These are phyloP conservation scores for Auricularia sp. DNA, from an alignment of 768 basidiomycete genomes.

Conservation along the genomic window DNA sequence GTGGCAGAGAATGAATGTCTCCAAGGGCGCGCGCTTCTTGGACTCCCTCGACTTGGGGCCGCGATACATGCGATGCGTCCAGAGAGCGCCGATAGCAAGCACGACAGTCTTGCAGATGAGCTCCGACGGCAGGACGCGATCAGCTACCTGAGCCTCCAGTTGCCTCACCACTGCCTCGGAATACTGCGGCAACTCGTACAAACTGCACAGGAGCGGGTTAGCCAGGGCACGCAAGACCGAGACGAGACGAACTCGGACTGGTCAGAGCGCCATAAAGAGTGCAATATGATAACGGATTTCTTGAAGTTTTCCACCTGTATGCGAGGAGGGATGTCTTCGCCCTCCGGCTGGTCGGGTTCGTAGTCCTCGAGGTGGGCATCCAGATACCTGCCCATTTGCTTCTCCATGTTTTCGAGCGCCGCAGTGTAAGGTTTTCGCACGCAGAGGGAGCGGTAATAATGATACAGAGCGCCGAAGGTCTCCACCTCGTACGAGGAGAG, in stretches of 20 bases:
- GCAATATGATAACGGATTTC: conserved; percentile 63
- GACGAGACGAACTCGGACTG: conserved; percentile 44
- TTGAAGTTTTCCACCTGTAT: conserved; percentile 56
- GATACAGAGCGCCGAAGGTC: conserved; percentile 65
- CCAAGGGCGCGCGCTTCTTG: conserved; percentile 33
- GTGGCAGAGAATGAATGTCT: conserved; percentile 59
- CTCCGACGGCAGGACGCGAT: conserved; percentile 65
- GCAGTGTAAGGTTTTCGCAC: conserved; percentile 80
- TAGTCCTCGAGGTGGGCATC: background rate
- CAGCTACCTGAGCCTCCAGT: conserved; percentile 52
- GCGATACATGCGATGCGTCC: conserved; percentile 73
- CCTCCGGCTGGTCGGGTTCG: conserved; percentile 11
- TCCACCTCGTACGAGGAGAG: conserved; percentile 78
- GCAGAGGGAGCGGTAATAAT: conserved; percentile 89
- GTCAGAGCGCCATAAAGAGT: conserved; percentile 57
- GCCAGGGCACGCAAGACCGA: conserved; percentile 4
- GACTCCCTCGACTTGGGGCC: conserved; percentile 18
- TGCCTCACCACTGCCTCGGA: conserved; percentile 37
- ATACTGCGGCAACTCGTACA: conserved; percentile 30
- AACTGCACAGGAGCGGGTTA: conserved; percentile 38
- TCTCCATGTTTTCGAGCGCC: conserved; percentile 75
- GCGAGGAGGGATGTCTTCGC: conserved; percentile 34
- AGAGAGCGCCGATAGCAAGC: conserved; percentile 70
- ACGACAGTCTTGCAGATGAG: conserved; percentile 65
- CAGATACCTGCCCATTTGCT: conserved; percentile 11